Percentiles rank a stretch among this genome's conserved stretches.
Conservation (phyloP, 2,329 filamentous ascomycete species). For the Whalleya microplaca region DNA sequence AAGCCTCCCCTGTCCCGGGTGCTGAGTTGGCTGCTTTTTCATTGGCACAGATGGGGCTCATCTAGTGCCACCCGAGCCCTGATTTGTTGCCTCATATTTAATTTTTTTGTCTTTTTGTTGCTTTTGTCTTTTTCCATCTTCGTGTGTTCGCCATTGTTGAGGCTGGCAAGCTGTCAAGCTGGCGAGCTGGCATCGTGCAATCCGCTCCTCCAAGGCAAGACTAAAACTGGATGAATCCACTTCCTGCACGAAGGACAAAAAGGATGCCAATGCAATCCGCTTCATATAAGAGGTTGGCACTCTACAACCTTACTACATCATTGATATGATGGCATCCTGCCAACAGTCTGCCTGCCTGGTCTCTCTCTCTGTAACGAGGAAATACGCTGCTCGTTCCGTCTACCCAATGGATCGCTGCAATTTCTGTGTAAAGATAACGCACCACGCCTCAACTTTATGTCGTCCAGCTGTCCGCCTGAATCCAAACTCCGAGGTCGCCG, state of each 20-base stretch:
- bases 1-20: conserved; percentile 1
- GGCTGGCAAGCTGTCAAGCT: conserved; percentile 12
- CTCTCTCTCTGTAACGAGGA: background rate
- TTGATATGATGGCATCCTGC: background rate
- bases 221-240: background rate
- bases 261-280: background rate
- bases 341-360: background rate
- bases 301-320: background rate
- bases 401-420: background rate
- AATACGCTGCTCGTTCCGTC: background rate
- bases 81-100: conserved; percentile 31
- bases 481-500: conserved; percentile 17
- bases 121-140: conserved; percentile 23
- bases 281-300: background rate
- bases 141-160: conserved; percentile 22
- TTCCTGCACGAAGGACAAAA: background rate
- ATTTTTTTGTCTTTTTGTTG: no score
- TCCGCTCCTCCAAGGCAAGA: background rate
- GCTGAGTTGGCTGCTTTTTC: conserved; percentile 13
- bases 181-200: background rate
- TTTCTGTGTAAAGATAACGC: background rate
- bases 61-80: conserved; percentile 15
- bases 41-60: conserved; percentile 18
- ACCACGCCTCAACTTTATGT: background rate
- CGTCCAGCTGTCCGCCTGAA: background rate